These are phyloP conservation scores for Pseudocercospora crystallina DNA, from an alignment of 2,329 filamentous ascomycete genomes.

Conservation along the genomic window DNA sequence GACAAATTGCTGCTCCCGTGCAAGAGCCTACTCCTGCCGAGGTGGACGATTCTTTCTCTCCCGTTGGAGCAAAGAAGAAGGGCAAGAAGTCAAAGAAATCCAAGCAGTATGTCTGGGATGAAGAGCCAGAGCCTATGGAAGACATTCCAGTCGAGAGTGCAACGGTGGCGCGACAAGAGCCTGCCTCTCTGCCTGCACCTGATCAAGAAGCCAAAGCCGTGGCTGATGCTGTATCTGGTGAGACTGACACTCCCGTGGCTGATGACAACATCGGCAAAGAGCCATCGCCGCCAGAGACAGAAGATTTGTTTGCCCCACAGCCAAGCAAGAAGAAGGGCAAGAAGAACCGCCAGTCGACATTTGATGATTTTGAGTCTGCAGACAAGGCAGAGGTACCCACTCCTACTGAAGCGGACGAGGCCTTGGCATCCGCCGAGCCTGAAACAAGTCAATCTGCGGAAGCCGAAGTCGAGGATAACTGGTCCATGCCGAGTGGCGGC, in stretches of 20 bases:
- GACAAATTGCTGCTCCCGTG: no score
- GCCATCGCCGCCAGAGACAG: neutral
- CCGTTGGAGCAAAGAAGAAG: conserved; percentile 20
- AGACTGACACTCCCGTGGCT: neutral
- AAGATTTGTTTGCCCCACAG: conserved; percentile 15
- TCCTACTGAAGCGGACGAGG: neutral
- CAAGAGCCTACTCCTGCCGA: conserved; percentile 3
- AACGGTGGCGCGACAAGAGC: neutral
- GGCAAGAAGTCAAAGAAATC: conserved; percentile 30
- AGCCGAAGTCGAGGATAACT: conserved; percentile 6
- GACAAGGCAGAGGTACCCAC: neutral
- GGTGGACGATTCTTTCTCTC: conserved; percentile 20
- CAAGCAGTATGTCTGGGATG: conserved; percentile 9
- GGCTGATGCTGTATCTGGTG: neutral
- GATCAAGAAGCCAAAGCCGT: neutral
- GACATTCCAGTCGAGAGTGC: neutral
- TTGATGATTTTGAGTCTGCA: neutral
- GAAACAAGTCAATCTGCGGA: neutral
- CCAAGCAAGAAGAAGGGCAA: conserved; percentile 25
- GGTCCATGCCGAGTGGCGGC: conserved; percentile 1
- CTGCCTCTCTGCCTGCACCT: neutral
- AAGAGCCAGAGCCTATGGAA: neutral
- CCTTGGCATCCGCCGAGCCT: conserved; percentile 2
- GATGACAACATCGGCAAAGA: neutral
- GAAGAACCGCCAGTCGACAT: conserved; percentile 10